phyloP scores from a whole-genome alignment of 1,139 yeast species.

The Wickerhamomyces sp. region DNA sequence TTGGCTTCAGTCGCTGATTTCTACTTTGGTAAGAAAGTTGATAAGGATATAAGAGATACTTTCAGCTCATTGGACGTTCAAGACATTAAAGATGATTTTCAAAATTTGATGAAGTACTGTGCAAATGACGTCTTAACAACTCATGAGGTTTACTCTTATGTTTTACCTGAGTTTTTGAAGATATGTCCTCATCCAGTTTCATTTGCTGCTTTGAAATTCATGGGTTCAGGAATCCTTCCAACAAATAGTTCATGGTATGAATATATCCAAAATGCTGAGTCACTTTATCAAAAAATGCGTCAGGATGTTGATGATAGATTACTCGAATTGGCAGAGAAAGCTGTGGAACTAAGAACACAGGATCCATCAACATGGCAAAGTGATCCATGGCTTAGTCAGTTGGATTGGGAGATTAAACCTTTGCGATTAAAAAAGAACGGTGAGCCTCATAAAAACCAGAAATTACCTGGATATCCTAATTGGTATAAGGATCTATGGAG shows the following conservation, averaged over 20 bases:
- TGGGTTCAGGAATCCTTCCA: constrained; percentile 78
- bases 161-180: constrained; percentile 62
- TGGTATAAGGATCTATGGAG: constrained; percentile 83
- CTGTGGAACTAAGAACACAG: constrained; percentile 38
- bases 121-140: constrained; percentile 81
- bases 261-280: constrained; percentile 68
- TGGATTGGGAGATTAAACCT: constrained; percentile 78
- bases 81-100: constrained; percentile 53
- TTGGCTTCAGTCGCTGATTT: constrained; percentile 75
- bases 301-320: constrained; percentile 54
- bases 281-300: constrained; percentile 55
- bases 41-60: constrained; percentile 61
- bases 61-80: constrained; percentile 54
- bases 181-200: constrained; percentile 93
- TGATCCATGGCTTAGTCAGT: constrained; percentile 88
- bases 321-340: constrained; percentile 53
- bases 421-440: constrained; percentile 65
- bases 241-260: constrained; percentile 70
- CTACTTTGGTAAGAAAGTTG: constrained; percentile 68
- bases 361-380: constrained; percentile 25
- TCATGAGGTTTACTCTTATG: constrained; percentile 57
- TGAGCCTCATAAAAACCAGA: constrained; percentile 71
- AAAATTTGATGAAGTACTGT: constrained; percentile 69
- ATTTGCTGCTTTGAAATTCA: constrained; percentile 76
- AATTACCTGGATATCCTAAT: constrained; percentile 84